Evolutionary conservation across 1,284 basidiomycete species (phyloP), one percentile per base, ranked within the genome.

Genomic region (Cutaneotrichosporon cutaneum): DNA sequence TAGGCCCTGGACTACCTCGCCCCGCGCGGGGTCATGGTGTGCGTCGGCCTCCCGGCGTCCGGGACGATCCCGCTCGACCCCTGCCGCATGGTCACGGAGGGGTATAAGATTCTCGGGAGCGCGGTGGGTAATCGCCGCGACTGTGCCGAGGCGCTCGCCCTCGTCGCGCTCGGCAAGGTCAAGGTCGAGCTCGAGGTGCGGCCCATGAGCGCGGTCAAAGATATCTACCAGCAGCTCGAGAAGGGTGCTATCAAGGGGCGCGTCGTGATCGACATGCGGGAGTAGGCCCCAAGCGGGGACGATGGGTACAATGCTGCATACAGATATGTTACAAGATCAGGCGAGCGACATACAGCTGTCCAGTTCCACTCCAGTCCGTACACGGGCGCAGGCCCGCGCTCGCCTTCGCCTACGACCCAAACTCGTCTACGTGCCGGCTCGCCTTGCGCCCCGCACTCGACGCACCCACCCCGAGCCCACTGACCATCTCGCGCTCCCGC

Each of bases 401-500:
- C n/a, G n/a, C n/a, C n/a, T n/a, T 24, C 33, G 2, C 10, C 59
- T 60, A 56, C 10, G 51, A 30, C 48, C 58, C 36, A 48, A 67
- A 67, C 32, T 67, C 65, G 44, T 67, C 65, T 0, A 67, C 65
- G 22, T 67, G 65, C 4, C 65, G 54, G 33, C 60, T 62, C 6
- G 65, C 65, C 54, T 67, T 67, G 0, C 65, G 42, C n/a, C 65
- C 65, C 2, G 59, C 60, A n/a, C 65, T 58, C 3, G 60, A 27
- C 3, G 59, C 48, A 8, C 63, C 63, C 14, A 64, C 53, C 4
- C 65, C 63, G 3, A 67, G 56, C 10, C 65, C 65, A 11, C 39
- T 51, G n/a, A 54, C 60, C 2, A 60, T 60, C 27, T 67, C 65
- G 27, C 65, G 35, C 48, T 67, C 65, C 6, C 60, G 55, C 30